Conservation (phyloP, 352 stramenopile species). For the Pythium aphanidermatum region DNA sequence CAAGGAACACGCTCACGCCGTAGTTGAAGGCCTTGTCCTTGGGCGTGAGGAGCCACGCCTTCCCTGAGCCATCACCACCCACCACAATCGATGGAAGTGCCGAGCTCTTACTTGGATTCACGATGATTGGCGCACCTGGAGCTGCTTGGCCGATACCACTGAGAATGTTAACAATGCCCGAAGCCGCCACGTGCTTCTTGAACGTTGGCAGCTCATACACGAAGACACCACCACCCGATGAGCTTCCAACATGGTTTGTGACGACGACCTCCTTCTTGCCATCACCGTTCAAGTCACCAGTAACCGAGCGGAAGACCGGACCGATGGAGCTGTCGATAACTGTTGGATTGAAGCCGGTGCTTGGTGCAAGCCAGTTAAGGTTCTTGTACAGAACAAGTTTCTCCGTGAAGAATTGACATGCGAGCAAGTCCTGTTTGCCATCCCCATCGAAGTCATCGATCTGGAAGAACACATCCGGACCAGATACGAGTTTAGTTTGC, state of each 20-base stretch:
- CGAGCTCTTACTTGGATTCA: slow-evolving; percentile 6
- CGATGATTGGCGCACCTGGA: slow-evolving; percentile 7
- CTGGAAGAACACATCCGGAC: slow-evolving; percentile 15
- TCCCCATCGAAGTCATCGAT: slow-evolving; percentile 15
- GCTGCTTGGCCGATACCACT: slow-evolving; percentile 13
- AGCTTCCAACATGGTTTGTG: slow-evolving; percentile 5
- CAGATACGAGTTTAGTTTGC: slow-evolving; percentile 13
- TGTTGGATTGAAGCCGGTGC: slow-evolving; percentile 9
- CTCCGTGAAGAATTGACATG: slow-evolving; percentile 13
- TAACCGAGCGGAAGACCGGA: slow-evolving; percentile 12
- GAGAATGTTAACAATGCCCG: slow-evolving; percentile 17
- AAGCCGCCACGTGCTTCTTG: slow-evolving; percentile 11
- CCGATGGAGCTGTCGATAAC: slow-evolving; percentile 16
- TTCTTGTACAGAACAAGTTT: slow-evolving; percentile 18
- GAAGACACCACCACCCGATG: slow-evolving; percentile 7
- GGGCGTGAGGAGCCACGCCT: slow-evolving; percentile 13
- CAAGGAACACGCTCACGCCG: slow-evolving; percentile 12
- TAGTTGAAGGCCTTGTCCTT: slow-evolving; percentile 16
- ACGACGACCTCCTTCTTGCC: slow-evolving; percentile 13
- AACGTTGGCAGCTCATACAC: slow-evolving; percentile 14
- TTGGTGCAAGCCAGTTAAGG: slow-evolving; percentile 12
- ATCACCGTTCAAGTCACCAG: slow-evolving; percentile 12
- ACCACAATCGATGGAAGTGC: slow-evolving; percentile 12
- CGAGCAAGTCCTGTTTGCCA: slow-evolving; percentile 6
- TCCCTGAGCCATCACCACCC: slow-evolving; percentile 12